phyloP scores from a whole-genome alignment of 2,329 filamentous ascomycete species.

The Microsporum canis region DNA sequence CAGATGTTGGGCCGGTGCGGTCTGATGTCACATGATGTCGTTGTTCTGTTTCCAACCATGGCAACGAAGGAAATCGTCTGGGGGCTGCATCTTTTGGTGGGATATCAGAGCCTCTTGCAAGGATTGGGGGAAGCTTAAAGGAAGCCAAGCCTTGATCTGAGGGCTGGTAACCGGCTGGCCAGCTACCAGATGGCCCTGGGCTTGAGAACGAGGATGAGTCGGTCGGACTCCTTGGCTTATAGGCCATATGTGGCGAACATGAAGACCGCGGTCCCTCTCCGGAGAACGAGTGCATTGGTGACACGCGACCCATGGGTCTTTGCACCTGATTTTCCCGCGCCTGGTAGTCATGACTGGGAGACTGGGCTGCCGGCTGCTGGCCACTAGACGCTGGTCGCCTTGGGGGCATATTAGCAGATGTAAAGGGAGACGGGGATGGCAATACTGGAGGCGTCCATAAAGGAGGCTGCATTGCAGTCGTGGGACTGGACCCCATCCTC shows the following conservation, averaged over 20 bases:
- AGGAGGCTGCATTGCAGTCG: constrained; percentile 6
- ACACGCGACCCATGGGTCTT: neutral
- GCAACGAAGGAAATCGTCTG: neutral
- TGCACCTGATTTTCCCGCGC: neutral
- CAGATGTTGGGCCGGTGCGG: neutral
- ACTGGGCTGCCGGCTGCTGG: neutral
- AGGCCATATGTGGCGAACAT: constrained; percentile 4
- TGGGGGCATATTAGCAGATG: neutral
- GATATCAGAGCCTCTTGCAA: neutral
- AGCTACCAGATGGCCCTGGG: neutral
- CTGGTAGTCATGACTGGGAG: neutral
- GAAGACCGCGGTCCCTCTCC: constrained; percentile 2
- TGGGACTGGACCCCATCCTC: constrained; percentile 5
- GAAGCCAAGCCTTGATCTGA: neutral
- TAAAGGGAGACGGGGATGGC: constrained; percentile 10
- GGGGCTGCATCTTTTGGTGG: neutral
- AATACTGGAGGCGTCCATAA: constrained; percentile 10
- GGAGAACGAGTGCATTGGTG: constrained; percentile 2
- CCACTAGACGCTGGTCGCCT: constrained; percentile 4
- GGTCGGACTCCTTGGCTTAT: constrained; percentile 5
- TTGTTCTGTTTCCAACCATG: constrained; percentile 1
- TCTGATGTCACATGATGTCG: neutral
- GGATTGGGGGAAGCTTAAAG: constrained; percentile 4
- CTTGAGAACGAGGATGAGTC: constrained; percentile 5
- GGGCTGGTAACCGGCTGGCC: neutral